Percentiles rank a stretch among this genome's conserved stretches.
These are phyloP conservation scores for Penicillium sclerotiorum DNA, from an alignment of 2,329 filamentous ascomycete species.

Conservation along the genomic window DNA sequence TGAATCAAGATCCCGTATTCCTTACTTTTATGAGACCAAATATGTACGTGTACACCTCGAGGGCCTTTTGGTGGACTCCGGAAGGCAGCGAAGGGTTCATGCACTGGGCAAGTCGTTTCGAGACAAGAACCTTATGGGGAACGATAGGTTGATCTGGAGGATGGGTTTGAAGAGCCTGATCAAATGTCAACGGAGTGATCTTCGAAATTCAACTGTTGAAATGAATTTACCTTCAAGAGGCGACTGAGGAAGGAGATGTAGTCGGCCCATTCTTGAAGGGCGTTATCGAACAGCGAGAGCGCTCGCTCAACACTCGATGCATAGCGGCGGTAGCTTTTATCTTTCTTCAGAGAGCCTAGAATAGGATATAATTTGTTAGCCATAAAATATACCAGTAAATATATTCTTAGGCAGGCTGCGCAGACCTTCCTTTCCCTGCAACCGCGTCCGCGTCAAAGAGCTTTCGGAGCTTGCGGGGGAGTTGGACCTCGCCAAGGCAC, in stretches of 20 bases:
- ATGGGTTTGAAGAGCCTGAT: conserved; percentile 82
- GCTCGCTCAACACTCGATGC: conserved; percentile 84
- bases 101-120: conserved; percentile 92
- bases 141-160: conserved; percentile 71
- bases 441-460: conserved; percentile 77
- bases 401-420: not conserved
- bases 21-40: conserved; percentile 79
- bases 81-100: conserved; percentile 90
- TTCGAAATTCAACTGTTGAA: not conserved
- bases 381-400: not conserved
- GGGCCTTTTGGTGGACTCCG: conserved; percentile 93
- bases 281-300: conserved; percentile 85
- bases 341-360: conserved; percentile 52
- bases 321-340: conserved; percentile 81
- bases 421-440: conserved; percentile 76
- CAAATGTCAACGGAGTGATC: not conserved
- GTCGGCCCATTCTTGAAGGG: conserved; percentile 97
- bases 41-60: conserved; percentile 90
- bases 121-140: conserved; percentile 79
- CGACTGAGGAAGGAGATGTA: conserved; percentile 96
- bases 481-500: conserved; percentile 45
- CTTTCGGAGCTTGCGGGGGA: conserved; percentile 86
- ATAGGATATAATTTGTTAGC: not conserved
- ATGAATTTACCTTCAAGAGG: conserved; percentile 72
- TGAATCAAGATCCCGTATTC: not conserved